These are phyloP conservation scores for Euphorbia lathyris DNA, from an alignment of 345 rosid species.

Conservation along the genomic window DNA sequence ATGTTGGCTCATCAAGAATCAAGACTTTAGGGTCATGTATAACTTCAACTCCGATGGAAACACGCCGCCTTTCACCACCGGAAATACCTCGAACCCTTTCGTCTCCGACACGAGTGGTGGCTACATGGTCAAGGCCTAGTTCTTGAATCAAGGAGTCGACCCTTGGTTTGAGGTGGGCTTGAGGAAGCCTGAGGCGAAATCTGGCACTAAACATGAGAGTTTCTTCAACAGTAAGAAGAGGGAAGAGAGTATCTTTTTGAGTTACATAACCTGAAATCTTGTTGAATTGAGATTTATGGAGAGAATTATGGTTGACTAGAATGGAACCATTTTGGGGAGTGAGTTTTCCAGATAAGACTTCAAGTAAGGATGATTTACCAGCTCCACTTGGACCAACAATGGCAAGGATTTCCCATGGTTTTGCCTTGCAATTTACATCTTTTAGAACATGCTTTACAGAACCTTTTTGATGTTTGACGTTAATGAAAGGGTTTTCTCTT, in stretches of 20 bases:
- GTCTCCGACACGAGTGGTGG: constrained; percentile 71
- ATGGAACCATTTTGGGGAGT: constrained; percentile 62
- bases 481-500: constrained; percentile 13
- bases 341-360: constrained; percentile 66
- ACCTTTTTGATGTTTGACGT: constrained; percentile 20
- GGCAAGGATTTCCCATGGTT: constrained; percentile 90
- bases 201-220: constrained; percentile 86
- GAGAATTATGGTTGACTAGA: constrained; percentile 53
- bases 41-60: constrained; percentile 90
- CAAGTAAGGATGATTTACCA: constrained; percentile 86
- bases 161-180: constrained; percentile 38
- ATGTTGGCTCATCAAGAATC: constrained; percentile 96
- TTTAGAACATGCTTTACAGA: constrained; percentile 51
- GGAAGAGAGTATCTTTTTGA: constrained; percentile 83
- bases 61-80: constrained; percentile 94
- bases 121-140: constrained; percentile 75
- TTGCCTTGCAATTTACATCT: constrained; percentile 75
- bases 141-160: constrained; percentile 73
- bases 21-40: constrained; percentile 85
- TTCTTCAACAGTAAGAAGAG: constrained; percentile 91
- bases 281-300: constrained; percentile 61
- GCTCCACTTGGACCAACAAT: constrained; percentile 98
- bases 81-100: constrained; percentile 84
- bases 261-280: constrained; percentile 84
- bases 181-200: constrained; percentile 67